Percentiles rank a stretch among this genome's conserved stretches.
These are phyloP conservation scores for Gaertneriomyces sp. DNA, from an alignment of 192 early-diverging fungal species.

Conservation along the genomic window DNA sequence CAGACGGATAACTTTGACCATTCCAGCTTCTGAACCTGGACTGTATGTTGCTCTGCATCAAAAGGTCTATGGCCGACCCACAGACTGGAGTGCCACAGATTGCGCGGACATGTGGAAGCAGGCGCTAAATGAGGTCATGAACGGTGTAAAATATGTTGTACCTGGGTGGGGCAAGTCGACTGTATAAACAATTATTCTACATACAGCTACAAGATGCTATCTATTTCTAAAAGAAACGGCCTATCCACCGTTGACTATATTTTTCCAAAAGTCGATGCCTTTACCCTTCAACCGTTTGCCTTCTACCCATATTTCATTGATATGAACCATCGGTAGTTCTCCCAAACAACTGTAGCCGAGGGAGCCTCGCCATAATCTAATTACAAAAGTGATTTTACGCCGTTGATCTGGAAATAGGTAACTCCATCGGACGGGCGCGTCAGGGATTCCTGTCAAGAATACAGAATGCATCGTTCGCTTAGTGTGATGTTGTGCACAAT, in stretches of 20 bases:
- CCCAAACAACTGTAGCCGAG: constrained; percentile 15
- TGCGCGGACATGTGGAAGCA: constrained; percentile 31
- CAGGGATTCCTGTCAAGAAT: too few species aligned
- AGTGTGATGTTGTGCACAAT: too few species aligned
- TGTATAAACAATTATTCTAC: too few species aligned
- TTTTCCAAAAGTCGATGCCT: constrained; percentile 1
- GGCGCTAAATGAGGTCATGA: constrained; percentile 26
- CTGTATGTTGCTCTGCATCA: constrained; percentile 5
- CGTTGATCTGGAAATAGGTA: constrained; percentile 29
- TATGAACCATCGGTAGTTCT: constrained; percentile 30
- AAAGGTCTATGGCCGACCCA: background rate
- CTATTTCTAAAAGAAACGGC: too few species aligned
- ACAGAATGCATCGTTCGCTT: too few species aligned
- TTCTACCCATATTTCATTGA: background rate
- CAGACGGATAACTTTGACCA: constrained; percentile 14
- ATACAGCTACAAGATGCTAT: too few species aligned
- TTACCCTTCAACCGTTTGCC: background rate
- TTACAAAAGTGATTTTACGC: constrained; percentile 10
- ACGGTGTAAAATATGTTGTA: constrained; percentile 25
- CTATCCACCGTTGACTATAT: background rate
- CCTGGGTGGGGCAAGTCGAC: constrained; percentile 7
- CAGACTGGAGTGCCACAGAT: constrained; percentile 20
- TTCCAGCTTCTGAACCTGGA: constrained; percentile 12
- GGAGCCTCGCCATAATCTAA: constrained; percentile 23
- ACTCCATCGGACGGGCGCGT: constrained; percentile 19